Conservation (phyloP, 306 rosid species). For the Heteromeles arbutifolia region DNA sequence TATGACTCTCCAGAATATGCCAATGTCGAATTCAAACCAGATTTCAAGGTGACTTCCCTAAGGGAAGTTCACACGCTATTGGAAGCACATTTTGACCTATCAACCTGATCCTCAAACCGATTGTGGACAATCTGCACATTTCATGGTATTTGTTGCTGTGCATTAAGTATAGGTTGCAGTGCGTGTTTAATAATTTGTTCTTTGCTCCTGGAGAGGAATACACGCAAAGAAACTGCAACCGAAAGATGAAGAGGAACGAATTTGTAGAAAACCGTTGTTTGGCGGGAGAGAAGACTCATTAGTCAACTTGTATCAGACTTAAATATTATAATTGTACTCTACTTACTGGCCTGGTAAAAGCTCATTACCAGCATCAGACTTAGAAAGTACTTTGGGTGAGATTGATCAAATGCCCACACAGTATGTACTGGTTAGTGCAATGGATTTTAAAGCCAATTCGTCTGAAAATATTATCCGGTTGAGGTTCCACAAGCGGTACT, state of each 20-base stretch:
- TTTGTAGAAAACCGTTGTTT: not conserved
- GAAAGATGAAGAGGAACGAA: not conserved
- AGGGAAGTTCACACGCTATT: conserved; percentile 48
- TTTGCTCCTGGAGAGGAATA: too few species aligned
- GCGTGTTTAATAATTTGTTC: too few species aligned
- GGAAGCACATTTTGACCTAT: conserved; percentile 60
- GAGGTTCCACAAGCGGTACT: too few species aligned
- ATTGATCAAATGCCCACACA: not conserved
- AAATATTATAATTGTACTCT: not conserved
- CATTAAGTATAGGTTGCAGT: not conserved
- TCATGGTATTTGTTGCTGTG: not conserved
- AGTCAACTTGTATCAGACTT: not conserved
- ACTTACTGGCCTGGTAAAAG: not conserved
- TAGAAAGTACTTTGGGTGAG: not conserved
- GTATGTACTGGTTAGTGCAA: not conserved
- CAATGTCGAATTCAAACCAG: conserved; percentile 46
- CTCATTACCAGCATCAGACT: not conserved
- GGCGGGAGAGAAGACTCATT: not conserved
- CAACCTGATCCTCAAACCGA: conserved; percentile 35
- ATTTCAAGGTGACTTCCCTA: conserved; percentile 81
- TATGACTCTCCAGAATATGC: conserved; percentile 52
- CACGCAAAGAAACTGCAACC: not conserved
- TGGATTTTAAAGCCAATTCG: not conserved
- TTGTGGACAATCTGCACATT: not conserved
- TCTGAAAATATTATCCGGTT: too few species aligned